Percentiles rank a stretch among this genome's conserved stretches.
phyloP scores from a whole-genome alignment of 2,329 filamentous ascomycete genomes.

The Zasmidium citrigriseum region DNA sequence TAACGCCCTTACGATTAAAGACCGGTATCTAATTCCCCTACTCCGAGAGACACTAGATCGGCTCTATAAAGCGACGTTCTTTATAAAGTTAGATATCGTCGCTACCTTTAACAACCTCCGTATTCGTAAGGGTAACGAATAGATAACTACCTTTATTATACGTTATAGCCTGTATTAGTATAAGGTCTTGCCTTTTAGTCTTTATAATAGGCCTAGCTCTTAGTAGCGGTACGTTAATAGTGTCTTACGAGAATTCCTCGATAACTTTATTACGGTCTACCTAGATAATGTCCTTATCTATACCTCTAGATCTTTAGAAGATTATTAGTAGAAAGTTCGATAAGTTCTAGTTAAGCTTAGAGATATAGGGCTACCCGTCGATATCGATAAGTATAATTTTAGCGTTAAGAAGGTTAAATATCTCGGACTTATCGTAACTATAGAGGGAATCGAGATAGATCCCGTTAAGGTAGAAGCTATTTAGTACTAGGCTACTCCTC shows the following conservation, averaged over 20 bases:
- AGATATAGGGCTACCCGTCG: conserved; percentile 15
- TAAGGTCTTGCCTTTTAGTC: not conserved
- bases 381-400: conserved; percentile 10
- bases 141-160: conserved; percentile 4
- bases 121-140: conserved; percentile 20
- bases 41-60: conserved; percentile 4
- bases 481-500: not conserved
- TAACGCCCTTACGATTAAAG: conserved; percentile 4
- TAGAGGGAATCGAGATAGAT: conserved; percentile 26
- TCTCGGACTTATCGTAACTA: conserved; percentile 27
- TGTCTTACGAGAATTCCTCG: conserved; percentile 24
- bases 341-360: conserved; percentile 27
- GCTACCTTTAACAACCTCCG: conserved; percentile 12
- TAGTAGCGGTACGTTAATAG: conserved; percentile 30
- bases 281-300: conserved; percentile 34
- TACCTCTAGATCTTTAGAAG: conserved; percentile 19
- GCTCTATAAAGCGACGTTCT: not conserved
- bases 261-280: conserved; percentile 26
- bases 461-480: conserved; percentile 4
- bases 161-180: conserved; percentile 1
- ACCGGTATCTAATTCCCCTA: conserved; percentile 1
- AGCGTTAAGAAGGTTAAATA: conserved; percentile 30
- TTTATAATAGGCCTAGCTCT: conserved; percentile 22
- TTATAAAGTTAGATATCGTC: conserved; percentile 7
- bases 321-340: conserved; percentile 29